Base-by-base conservation (phyloP, 495 filamentous ascomycete species). In the Xylaria sp. region DNA sequence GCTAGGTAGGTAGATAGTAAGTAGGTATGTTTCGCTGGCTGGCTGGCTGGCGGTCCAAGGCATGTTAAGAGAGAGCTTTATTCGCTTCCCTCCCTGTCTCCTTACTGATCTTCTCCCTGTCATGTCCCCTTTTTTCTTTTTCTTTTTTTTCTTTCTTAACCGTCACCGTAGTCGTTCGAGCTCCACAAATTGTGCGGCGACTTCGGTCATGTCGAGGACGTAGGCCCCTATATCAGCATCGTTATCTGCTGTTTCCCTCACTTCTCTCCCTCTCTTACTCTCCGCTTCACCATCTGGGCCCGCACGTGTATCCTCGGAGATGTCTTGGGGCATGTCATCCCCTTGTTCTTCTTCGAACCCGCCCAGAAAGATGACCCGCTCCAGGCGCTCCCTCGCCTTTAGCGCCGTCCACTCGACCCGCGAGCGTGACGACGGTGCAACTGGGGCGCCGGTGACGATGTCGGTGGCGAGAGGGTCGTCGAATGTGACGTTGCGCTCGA, bases 401-500 rank as follows among this genome's bases (percentile, higher is more conserved):
- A 57, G 24, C 50, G 57, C 41, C 17, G 40, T 41, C 67, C 67
- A 69, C 53, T 69, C 67, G 41, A n/a, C 35, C n/a, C 67, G 41
- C n/a, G 67, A 69, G n/a, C 19, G 67, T 4, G 33, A 14, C 29
- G 67, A 61, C 3, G 40, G 67, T 0, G 40, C 2, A 0, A 69
- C 67, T 0, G 43, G 41, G 31, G 8, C 21, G 12, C 57, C 57
- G 12, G 37, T 61, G 43, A 61, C 57, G 41, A 61, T 21, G 46
- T 69, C 67, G 12, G 43, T 61, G 29, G 67, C 67, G 1, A 69
- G 40, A 9, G 67, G 67, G 11, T 69, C 57, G 43, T 44, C 37
- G n/a, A 69, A 69, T 0, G 48, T 37, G 55, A 69, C 67, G 21
- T 68, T 55, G 29, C 67, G 41, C 43, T 61, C 57, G 31, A 69